Conservation (phyloP, 1,284 basidiomycete species). For the Boletus smithii region DNA sequence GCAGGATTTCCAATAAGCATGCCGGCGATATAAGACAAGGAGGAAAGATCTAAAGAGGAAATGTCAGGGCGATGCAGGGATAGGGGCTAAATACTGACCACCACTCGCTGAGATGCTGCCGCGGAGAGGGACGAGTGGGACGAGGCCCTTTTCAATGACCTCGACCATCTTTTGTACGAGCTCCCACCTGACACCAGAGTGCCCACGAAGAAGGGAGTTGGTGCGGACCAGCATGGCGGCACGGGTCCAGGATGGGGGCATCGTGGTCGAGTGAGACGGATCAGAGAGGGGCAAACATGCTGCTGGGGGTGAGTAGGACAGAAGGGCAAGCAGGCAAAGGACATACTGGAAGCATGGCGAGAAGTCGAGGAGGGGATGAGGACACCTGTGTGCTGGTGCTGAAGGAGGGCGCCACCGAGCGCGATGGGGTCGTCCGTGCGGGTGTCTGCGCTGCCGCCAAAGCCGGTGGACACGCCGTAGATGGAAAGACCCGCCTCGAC, state of each 20-base stretch:
- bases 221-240: slow-evolving; percentile 84
- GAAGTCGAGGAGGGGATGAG: slow-evolving; percentile 27
- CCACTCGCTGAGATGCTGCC: slow-evolving; percentile 83
- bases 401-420: slow-evolving; percentile 73
- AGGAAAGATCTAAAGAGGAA: slow-evolving; percentile 55
- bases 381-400: slow-evolving; percentile 76
- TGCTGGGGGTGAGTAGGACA: slow-evolving; percentile 20
- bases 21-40: slow-evolving; percentile 84
- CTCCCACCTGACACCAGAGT: slow-evolving; percentile 81
- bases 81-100: slow-evolving; percentile 40
- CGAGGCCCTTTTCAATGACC: slow-evolving; percentile 71
- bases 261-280: slow-evolving; percentile 63
- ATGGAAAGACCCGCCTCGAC: slow-evolving; percentile 67
- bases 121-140: slow-evolving; percentile 80
- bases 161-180: slow-evolving; percentile 77
- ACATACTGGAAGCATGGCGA: slow-evolving; percentile 27
- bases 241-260: slow-evolving; percentile 91
- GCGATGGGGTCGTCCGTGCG: slow-evolving; percentile 66
- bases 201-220: slow-evolving; percentile 85
- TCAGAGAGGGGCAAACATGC: slow-evolving; percentile 60
- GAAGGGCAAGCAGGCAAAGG: not conserved
- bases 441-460: slow-evolving; percentile 74
- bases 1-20: slow-evolving; percentile 75
- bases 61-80: not conserved
- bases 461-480: slow-evolving; percentile 82